phyloP scores from a whole-genome alignment of 768 basidiomycete species.

The Hericium erinaceus region DNA sequence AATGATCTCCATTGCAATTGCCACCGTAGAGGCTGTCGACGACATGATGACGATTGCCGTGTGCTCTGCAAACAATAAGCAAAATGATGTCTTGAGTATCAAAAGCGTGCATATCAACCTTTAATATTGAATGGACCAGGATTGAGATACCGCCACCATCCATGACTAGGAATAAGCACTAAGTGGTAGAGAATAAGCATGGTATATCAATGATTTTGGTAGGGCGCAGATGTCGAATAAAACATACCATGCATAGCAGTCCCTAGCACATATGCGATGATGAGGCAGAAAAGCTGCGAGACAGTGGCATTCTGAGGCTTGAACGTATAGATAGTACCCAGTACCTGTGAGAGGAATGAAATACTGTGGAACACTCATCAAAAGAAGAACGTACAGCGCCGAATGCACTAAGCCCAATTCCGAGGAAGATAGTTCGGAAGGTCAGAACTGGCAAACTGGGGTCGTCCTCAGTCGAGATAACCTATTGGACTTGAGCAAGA shows the following conservation, averaged over 20 bases:
- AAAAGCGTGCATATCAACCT: slow-evolving; percentile 16
- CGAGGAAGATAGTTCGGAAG: slow-evolving; percentile 39
- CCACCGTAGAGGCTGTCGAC: slow-evolving; percentile 48
- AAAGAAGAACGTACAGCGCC: slow-evolving; percentile 6
- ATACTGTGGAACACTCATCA: not conserved
- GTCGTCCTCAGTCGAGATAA: slow-evolving; percentile 41
- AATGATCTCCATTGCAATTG: slow-evolving; percentile 49
- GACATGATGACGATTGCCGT: slow-evolving; percentile 55
- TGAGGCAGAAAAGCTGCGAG: slow-evolving; percentile 45
- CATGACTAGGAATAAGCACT: slow-evolving; percentile 34
- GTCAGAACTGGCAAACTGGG: slow-evolving; percentile 39
- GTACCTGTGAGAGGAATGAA: slow-evolving; percentile 22
- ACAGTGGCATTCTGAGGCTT: slow-evolving; percentile 40
- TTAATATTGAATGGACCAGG: slow-evolving; percentile 57
- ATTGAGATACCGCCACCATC: slow-evolving; percentile 48
- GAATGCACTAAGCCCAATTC: slow-evolving; percentile 40
- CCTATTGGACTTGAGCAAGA: slow-evolving; percentile 17
- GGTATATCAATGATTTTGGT: not conserved
- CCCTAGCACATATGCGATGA: slow-evolving; percentile 47
- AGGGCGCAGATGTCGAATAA: slow-evolving; percentile 3
- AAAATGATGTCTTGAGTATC: not conserved
- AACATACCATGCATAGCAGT: slow-evolving; percentile 36
- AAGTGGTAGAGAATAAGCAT: slow-evolving; percentile 16
- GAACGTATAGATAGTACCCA: slow-evolving; percentile 28
- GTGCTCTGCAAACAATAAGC: slow-evolving; percentile 32